Evolutionary conservation across 1,284 basidiomycete genomes (phyloP), one percentile per base, ranked within the genome.

Genomic region (Lignosus rhinocerotis): DNA sequence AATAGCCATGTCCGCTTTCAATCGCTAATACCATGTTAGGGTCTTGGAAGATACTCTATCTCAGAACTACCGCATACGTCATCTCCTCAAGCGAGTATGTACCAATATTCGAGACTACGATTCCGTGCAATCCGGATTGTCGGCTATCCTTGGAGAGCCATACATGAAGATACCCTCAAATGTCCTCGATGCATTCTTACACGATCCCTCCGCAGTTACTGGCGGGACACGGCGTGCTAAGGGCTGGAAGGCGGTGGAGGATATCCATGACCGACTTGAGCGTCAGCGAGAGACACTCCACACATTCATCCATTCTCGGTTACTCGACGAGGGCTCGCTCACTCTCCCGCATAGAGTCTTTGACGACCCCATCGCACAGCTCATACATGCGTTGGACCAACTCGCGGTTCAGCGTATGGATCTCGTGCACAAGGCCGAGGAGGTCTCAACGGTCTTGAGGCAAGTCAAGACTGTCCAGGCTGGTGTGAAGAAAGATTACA

Each of bases 151-250:
- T 31, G 81, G 79, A 11, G 70, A 82, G 36, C 69, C 75, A 14
- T 76, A 83, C 64, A 72, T 67, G 11, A 73, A 74, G 50, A 75
- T 91, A 46, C 83, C 89, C 8, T 75, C 76, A 56, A 86, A 89
- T 14, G 76, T 91, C 12, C 69, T 90, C 36, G 88, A 91, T 52
- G 84, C 87, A 3, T 83, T 90, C 66, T 82, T 80, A 38, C 87
- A 89, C 59, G 89, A 92, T 68, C 90, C 89, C 38, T 82, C 87
- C 3, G 82, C 84, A n/a, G 82, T 89, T 9, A 87, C 82, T 4
- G 80, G 85, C 17, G 71, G 78, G 11, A 88, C 87, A 0, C 80
- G 84, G 48, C 75, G 79, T 39, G 75, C 78, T 34, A 75, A 72
- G 51, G 81, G 87, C 11, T 90, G 85, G 84, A 78, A 79, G 59